phyloP scores from a whole-genome alignment of 1,139 yeast species.

The Suhomyces panamericanus region DNA sequence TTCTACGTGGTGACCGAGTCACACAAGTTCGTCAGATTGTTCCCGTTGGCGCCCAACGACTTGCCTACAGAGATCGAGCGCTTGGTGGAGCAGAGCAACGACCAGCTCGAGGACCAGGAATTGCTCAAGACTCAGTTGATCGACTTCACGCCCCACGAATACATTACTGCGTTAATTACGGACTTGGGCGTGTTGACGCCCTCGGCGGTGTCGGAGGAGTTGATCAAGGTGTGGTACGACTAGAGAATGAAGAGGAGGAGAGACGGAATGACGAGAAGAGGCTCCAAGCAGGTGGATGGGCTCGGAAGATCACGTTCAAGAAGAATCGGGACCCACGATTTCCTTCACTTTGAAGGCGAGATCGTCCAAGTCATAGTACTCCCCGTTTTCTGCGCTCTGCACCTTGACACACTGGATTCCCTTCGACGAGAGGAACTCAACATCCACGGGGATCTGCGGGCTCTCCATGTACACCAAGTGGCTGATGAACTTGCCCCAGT shows the following conservation, averaged over 20 bases:
- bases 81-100: slow-evolving; percentile 23
- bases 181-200: slow-evolving; percentile 97
- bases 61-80: slow-evolving; percentile 64
- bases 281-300: too few species aligned
- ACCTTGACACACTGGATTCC: slow-evolving; percentile 54
- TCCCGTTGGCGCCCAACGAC: slow-evolving; percentile 92
- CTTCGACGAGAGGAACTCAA: slow-evolving; percentile 29
- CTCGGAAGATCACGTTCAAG: too few species aligned
- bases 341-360: slow-evolving; percentile 30
- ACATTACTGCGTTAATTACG: slow-evolving; percentile 91
- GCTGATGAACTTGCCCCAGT: slow-evolving; percentile 50
- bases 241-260: slow-evolving; percentile 26
- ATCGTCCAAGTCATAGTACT: slow-evolving; percentile 42
- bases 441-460: slow-evolving; percentile 51
- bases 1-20: slow-evolving; percentile 93
- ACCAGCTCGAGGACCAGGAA: slow-evolving; percentile 32
- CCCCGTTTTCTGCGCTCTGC: slow-evolving; percentile 22
- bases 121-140: slow-evolving; percentile 47
- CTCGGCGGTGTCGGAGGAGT: slow-evolving; percentile 94
- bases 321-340: slow-evolving; percentile 9
- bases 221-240: slow-evolving; percentile 97
- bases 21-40: slow-evolving; percentile 94
- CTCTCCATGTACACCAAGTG: slow-evolving; percentile 56
- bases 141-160: slow-evolving; percentile 95
- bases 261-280: too few species aligned